Evolutionary conservation across 495 filamentous ascomycete species (phyloP).

Genomic region (Articulospora tetracladia): DNA sequence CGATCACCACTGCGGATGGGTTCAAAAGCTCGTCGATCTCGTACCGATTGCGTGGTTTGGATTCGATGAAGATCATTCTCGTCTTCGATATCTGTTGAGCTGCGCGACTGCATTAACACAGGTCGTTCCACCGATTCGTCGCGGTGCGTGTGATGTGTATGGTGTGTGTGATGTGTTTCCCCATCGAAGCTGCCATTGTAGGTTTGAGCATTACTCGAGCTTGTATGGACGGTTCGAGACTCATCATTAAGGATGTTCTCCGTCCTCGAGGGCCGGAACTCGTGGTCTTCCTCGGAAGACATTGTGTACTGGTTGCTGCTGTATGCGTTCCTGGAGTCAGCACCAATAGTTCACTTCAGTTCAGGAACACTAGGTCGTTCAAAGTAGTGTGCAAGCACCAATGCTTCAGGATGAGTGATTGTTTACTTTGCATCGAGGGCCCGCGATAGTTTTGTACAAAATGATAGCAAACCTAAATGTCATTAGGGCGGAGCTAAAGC

Average conservation of each 20-base stretch:
- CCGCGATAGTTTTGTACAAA: background rate
- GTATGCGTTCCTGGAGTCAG: background rate
- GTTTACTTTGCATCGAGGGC: background rate
- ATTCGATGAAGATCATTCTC: slow-evolving; percentile 2
- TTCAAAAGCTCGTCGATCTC: slow-evolving; percentile 24
- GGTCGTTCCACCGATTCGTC: background rate
- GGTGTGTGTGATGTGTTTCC: background rate
- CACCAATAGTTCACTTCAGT: too few relatives aligned
- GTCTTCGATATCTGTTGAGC: slow-evolving; percentile 11
- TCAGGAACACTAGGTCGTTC: too few relatives aligned
- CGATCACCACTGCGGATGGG: slow-evolving; percentile 19
- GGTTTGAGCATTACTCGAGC: background rate
- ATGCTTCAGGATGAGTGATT: background rate
- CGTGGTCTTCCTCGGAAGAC: slow-evolving; percentile 6
- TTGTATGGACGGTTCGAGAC: background rate
- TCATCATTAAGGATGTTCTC: slow-evolving; percentile 5
- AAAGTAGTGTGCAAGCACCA: background rate
- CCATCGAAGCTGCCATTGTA: background rate
- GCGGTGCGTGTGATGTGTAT: background rate
- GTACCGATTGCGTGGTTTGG: slow-evolving; percentile 11
- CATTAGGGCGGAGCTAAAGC: background rate
- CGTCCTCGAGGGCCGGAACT: slow-evolving; percentile 6
- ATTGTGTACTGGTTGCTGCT: background rate
- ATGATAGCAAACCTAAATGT: background rate
- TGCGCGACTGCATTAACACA: background rate